A percentile compares a stretch with the other conserved stretches of the same genome.
Conservation (phyloP, 2,329 filamentous ascomycete genomes). For the Beauveria brongniartii region DNA sequence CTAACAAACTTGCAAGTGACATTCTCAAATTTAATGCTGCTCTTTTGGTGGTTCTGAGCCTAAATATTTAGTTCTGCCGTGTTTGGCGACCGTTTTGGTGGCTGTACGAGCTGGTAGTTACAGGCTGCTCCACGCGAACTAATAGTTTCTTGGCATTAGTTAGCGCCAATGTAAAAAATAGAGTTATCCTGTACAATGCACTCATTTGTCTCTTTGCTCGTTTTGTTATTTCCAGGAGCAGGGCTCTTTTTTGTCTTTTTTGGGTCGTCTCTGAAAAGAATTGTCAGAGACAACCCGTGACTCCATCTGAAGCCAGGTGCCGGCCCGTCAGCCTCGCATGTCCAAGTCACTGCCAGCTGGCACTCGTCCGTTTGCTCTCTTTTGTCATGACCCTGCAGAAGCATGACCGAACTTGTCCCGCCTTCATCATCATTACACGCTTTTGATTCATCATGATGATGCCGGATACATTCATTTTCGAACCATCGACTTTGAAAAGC, state of each 20-base stretch:
- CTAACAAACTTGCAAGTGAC: no score
- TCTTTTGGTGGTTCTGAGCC: neutral
- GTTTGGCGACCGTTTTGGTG: neutral
- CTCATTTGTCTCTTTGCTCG: neutral
- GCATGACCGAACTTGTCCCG: neutral
- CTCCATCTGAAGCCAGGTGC: neutral
- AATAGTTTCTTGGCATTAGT: neutral
- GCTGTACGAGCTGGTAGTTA: neutral
- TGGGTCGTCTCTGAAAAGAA: neutral
- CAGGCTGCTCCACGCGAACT: neutral
- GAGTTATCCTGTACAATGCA: neutral
- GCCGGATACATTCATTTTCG: neutral
- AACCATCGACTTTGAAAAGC: neutral
- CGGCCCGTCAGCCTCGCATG: neutral
- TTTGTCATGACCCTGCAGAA: no score
- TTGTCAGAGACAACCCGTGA: neutral
- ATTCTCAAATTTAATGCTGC: no score
- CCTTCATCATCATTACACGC: neutral
- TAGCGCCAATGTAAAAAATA: conserved; percentile 4
- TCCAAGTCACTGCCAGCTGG: neutral
- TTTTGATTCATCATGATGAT: no score
- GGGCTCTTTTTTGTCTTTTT: neutral
- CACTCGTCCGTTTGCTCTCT: neutral
- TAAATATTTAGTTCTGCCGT: no score
- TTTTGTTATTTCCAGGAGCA: neutral